Evolutionary conservation across 805 yeast genomes (phyloP).

Genomic region (Saturnispora zaruensis): DNA sequence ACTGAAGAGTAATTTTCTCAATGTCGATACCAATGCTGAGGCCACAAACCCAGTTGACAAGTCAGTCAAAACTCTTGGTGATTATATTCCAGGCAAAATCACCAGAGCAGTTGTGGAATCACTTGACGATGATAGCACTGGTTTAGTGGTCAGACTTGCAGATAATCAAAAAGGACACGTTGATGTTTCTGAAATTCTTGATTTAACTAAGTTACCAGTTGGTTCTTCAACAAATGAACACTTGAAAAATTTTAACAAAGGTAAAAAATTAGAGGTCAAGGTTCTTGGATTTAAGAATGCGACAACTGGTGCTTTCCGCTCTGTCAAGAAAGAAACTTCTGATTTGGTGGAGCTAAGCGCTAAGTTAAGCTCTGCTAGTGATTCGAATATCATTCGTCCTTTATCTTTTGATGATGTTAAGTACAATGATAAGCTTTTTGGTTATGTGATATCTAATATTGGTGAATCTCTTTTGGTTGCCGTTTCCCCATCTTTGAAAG

Average conservation of each 20-base stretch:
- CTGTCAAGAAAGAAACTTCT: conserved; percentile 48
- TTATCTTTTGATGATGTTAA: conserved; percentile 31
- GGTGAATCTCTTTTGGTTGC: conserved; percentile 61
- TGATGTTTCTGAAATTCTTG: conserved; percentile 60
- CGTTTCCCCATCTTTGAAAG: conserved; percentile 59
- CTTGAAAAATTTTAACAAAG: conserved; percentile 47
- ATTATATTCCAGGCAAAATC: conserved; percentile 49
- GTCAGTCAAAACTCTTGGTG: conserved; percentile 38
- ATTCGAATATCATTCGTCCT: conserved; percentile 36
- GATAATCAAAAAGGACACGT: conserved; percentile 74
- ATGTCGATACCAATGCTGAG: conserved; percentile 17
- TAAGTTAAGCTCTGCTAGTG: conserved; percentile 12
- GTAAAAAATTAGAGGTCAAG: conserved; percentile 49
- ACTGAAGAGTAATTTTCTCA: conserved; percentile 23
- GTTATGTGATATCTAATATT: conserved; percentile 53
- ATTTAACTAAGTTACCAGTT: conserved; percentile 43
- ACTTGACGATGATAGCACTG: conserved; percentile 49
- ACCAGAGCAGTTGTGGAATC: conserved; percentile 55
- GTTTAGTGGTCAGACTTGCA: conserved; percentile 66
- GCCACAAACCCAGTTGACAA: conserved; percentile 54
- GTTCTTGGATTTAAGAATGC: conserved; percentile 74
- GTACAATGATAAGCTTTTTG: conserved; percentile 44
- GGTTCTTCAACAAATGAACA: conserved; percentile 33
- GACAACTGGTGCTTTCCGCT: conserved; percentile 54
- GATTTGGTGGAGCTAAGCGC: conserved; percentile 54